phyloP scores from a whole-genome alignment of 106 monocot species.

The Apostasia shenzhenica region DNA sequence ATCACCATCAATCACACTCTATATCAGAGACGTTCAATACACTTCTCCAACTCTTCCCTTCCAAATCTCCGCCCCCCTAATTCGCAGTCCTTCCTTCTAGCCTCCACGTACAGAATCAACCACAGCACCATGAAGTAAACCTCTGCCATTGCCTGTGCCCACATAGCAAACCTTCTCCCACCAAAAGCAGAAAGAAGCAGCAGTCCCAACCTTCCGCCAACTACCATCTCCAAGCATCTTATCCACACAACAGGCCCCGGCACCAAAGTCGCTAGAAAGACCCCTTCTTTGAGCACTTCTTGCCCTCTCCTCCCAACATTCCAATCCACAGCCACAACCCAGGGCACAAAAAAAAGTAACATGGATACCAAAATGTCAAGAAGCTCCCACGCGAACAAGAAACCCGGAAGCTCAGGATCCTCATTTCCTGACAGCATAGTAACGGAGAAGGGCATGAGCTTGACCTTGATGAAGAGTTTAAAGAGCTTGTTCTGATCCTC shows the following conservation, averaged over 20 bases:
- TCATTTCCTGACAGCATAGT: constrained; percentile 19
- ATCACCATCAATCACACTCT: background rate
- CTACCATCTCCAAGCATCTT: constrained; percentile 41
- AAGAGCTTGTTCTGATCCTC: constrained; percentile 37
- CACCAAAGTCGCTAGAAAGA: constrained; percentile 32
- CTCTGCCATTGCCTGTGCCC: constrained; percentile 36
- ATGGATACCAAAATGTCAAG: constrained; percentile 38
- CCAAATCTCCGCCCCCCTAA: constrained; percentile 44
- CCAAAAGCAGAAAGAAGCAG: constrained; percentile 23
- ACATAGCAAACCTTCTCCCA: constrained; percentile 30
- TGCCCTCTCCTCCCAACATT: constrained; percentile 27
- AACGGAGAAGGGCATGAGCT: constrained; percentile 61
- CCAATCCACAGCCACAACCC: constrained; percentile 44
- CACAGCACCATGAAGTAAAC: constrained; percentile 83
- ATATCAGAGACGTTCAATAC: constrained; percentile 32
- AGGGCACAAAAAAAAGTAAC: constrained; percentile 37
- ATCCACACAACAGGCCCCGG: constrained; percentile 25
- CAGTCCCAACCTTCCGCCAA: constrained; percentile 44
- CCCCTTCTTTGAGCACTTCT: constrained; percentile 49
- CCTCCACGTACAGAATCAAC: constrained; percentile 49
- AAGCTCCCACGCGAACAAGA: constrained; percentile 43
- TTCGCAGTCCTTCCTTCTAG: constrained; percentile 36
- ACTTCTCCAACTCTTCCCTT: constrained; percentile 44
- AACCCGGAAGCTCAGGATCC: constrained; percentile 24
- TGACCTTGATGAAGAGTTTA: constrained; percentile 52